phyloP scores from a whole-genome alignment of 2,329 filamentous ascomycete genomes.

The Apiospora kogelbergensis region DNA sequence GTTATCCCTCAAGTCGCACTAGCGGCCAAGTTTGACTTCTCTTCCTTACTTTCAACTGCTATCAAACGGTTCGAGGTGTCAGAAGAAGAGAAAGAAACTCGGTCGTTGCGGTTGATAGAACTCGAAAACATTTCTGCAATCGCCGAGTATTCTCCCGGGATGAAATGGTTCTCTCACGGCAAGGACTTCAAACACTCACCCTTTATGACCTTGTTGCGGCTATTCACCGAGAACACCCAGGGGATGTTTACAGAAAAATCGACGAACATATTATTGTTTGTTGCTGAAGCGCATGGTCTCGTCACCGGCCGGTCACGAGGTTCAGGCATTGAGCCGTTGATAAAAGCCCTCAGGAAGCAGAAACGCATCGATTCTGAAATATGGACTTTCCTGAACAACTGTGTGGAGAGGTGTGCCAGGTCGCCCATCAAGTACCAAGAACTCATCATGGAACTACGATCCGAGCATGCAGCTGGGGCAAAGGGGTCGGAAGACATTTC shows the following conservation, averaged over 20 bases:
- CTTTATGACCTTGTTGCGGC: slow-evolving; percentile 68
- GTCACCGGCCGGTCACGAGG: slow-evolving; percentile 46
- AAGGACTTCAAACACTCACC: slow-evolving; percentile 65
- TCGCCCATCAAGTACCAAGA: slow-evolving; percentile 85
- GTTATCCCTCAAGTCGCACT: slow-evolving; percentile 76
- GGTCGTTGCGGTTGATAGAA: slow-evolving; percentile 66
- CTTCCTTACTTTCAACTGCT: slow-evolving; percentile 68
- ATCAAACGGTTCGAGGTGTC: slow-evolving; percentile 61
- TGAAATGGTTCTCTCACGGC: slow-evolving; percentile 86
- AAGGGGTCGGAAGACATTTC: slow-evolving; percentile 27
- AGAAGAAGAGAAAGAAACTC: slow-evolving; percentile 47
- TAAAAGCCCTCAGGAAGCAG: slow-evolving; percentile 37
- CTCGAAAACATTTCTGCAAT: slow-evolving; percentile 80
- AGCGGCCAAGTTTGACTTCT: slow-evolving; percentile 86
- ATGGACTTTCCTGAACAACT: slow-evolving; percentile 80
- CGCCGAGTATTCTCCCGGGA: slow-evolving; percentile 75
- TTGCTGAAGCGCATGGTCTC: slow-evolving; percentile 67
- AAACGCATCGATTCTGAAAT: slow-evolving; percentile 37
- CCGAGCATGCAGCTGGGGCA: slow-evolving; percentile 34
- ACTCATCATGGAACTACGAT: slow-evolving; percentile 54
- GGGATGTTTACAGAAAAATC: slow-evolving; percentile 52
- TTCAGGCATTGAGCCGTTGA: slow-evolving; percentile 48
- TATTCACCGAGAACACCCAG: slow-evolving; percentile 50
- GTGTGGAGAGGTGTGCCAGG: slow-evolving; percentile 69
- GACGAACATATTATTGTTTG: slow-evolving; percentile 55